phyloP scores from a whole-genome alignment of 73 alveolate species.

The Blepharisma japonicum region DNA sequence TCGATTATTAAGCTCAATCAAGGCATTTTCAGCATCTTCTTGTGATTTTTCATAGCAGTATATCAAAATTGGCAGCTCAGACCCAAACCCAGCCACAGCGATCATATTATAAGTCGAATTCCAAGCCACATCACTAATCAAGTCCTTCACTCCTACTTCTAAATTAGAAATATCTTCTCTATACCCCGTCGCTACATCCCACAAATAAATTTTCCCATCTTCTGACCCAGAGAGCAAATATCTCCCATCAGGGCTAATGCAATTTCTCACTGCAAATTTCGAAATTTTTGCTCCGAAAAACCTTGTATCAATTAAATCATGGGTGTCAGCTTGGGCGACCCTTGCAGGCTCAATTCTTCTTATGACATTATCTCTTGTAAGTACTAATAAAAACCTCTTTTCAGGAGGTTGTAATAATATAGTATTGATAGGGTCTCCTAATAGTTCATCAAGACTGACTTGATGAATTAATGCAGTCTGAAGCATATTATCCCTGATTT shows the following conservation, averaged over 20 bases:
- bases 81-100: conserved; percentile 95
- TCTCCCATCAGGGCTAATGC: conserved; percentile 91
- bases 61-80: conserved; percentile 88
- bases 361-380: conserved; percentile 91
- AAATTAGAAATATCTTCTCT: conserved; percentile 55
- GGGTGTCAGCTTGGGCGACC: conserved; percentile 36
- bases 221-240: conserved; percentile 92
- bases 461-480: conserved; percentile 66
- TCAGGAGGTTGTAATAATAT: conserved; percentile 75
- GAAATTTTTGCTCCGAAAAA: conserved; percentile 89
- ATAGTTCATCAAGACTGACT: conserved; percentile 76
- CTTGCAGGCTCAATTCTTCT: conserved; percentile 81
- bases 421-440: conserved; percentile 84
- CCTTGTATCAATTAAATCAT: conserved; percentile 58
- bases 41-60: conserved; percentile 70
- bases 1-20: neutral
- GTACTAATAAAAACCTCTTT: conserved; percentile 77
- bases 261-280: conserved; percentile 70
- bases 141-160: conserved; percentile 80
- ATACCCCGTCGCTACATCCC: conserved; percentile 85
- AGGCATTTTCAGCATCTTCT: conserved; percentile 23
- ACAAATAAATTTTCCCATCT: conserved; percentile 87
- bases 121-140: conserved; percentile 94
- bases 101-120: conserved; percentile 89
- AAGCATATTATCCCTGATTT: conserved; percentile 60